phyloP scores from a whole-genome alignment of 106 monocot genomes.

The Iris macrosiphon region DNA sequence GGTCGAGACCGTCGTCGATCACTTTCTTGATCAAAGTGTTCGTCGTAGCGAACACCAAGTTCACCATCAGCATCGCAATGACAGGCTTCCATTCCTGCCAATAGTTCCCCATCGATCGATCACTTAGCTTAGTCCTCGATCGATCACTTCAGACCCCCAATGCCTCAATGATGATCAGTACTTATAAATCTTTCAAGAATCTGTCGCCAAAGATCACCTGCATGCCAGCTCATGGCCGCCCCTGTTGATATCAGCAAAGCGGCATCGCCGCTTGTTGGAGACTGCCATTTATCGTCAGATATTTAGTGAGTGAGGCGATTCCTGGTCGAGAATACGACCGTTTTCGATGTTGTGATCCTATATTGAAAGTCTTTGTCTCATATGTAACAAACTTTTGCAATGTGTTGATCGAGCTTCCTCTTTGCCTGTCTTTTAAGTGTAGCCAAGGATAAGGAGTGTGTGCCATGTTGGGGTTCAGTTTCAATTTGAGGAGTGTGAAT shows the following conservation, averaged over 20 bases:
- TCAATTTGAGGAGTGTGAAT: neutral
- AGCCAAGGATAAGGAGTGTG: too few species aligned
- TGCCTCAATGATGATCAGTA: neutral
- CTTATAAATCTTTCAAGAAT: neutral
- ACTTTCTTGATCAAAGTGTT: slow-evolving; percentile 53
- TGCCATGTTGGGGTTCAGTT: neutral
- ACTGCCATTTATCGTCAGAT: neutral
- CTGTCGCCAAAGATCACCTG: neutral
- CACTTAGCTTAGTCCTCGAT: neutral
- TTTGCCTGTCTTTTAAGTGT: too few species aligned
- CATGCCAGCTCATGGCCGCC: neutral
- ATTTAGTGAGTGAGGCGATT: neutral
- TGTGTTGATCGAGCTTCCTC: neutral
- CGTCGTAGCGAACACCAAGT: slow-evolving; percentile 25
- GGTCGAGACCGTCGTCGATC: slow-evolving; percentile 44
- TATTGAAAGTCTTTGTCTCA: neutral
- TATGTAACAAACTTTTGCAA: neutral
- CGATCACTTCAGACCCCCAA: neutral
- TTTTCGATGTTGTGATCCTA: neutral
- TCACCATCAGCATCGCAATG: slow-evolving; percentile 29
- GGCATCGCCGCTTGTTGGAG: neutral
- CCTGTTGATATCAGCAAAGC: neutral
- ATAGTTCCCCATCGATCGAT: slow-evolving; percentile 16
- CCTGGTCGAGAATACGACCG: neutral
- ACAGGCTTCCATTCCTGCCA: slow-evolving; percentile 34